These are phyloP conservation scores for Sanguinoderma infundibulare DNA, from an alignment of 1,284 basidiomycete genomes.

Conservation along the genomic window DNA sequence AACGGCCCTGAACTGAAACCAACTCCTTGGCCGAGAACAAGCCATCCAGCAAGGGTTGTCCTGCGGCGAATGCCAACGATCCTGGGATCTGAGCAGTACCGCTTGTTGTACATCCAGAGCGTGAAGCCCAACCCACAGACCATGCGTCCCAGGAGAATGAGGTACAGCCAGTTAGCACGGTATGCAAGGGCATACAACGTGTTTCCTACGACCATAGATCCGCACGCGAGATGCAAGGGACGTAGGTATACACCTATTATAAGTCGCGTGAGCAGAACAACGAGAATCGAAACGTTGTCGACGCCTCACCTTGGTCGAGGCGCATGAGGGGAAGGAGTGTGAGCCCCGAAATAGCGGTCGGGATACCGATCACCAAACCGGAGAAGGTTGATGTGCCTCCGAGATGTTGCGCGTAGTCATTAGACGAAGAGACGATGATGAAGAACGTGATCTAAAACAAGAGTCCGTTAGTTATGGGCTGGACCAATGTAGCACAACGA, in stretches of 20 bases:
- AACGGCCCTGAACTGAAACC: constrained; percentile 67
- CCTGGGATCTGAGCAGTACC: constrained; percentile 67
- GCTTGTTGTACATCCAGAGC: constrained; percentile 58
- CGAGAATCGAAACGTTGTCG: no score
- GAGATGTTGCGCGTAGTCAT: constrained; percentile 61
- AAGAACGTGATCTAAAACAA: constrained; percentile 62
- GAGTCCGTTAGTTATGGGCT: neutral
- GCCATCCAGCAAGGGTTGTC: constrained; percentile 65
- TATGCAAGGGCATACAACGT: constrained; percentile 52
- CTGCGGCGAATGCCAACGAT: constrained; percentile 68
- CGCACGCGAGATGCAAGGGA: constrained; percentile 50
- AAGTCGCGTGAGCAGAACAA: neutral
- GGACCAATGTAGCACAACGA: neutral
- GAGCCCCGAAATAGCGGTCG: constrained; percentile 61
- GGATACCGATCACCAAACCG: constrained; percentile 72
- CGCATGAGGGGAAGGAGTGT: constrained; percentile 60
- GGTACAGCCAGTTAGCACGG: constrained; percentile 47
- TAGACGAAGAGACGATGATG: constrained; percentile 69
- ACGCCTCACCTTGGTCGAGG: constrained; percentile 55
- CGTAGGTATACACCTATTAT: constrained; percentile 53
- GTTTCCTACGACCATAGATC: constrained; percentile 45
- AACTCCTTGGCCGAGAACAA: constrained; percentile 65
- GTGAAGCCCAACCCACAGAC: constrained; percentile 51
- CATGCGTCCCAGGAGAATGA: constrained; percentile 53
- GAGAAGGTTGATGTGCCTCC: constrained; percentile 71